phyloP scores from a whole-genome alignment of 2,329 filamentous ascomycete species.

The Colletotrichum karsti region DNA sequence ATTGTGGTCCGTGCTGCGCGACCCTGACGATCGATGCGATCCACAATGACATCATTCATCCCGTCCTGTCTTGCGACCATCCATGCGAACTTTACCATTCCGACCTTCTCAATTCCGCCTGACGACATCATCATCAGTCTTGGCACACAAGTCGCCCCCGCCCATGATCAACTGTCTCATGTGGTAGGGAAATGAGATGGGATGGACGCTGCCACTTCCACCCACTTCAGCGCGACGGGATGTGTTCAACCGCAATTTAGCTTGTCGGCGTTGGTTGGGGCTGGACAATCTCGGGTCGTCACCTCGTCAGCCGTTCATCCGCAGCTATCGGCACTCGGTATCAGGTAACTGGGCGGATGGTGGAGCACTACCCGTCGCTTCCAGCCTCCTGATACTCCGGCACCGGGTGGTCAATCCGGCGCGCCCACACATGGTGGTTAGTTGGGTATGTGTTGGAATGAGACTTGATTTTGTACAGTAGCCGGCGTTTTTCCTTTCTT shows the following conservation, averaged over 20 bases:
- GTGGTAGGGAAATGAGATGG: background rate
- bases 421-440: too few relatives aligned
- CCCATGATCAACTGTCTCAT: background rate
- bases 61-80: background rate
- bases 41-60: constrained; percentile 17
- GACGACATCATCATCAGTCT: constrained; percentile 19
- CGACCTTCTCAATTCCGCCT: background rate
- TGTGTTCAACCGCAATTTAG: background rate
- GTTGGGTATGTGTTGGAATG: background rate
- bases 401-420: too few relatives aligned
- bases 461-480: background rate
- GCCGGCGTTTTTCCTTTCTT: too few relatives aligned
- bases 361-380: too few relatives aligned
- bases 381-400: too few relatives aligned
- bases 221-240: background rate
- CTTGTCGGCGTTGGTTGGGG: too few relatives aligned
- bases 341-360: too few relatives aligned
- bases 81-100: background rate
- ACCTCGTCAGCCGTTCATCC: too few relatives aligned
- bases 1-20: constrained; percentile 9
- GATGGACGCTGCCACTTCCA: background rate
- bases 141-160: constrained; percentile 5
- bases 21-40: constrained; percentile 25
- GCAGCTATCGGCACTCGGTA: too few relatives aligned
- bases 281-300: too few relatives aligned